Evolutionary conservation across 148 eudicot genomes (phyloP).

Genomic region (Rhododendron williamsianum): DNA sequence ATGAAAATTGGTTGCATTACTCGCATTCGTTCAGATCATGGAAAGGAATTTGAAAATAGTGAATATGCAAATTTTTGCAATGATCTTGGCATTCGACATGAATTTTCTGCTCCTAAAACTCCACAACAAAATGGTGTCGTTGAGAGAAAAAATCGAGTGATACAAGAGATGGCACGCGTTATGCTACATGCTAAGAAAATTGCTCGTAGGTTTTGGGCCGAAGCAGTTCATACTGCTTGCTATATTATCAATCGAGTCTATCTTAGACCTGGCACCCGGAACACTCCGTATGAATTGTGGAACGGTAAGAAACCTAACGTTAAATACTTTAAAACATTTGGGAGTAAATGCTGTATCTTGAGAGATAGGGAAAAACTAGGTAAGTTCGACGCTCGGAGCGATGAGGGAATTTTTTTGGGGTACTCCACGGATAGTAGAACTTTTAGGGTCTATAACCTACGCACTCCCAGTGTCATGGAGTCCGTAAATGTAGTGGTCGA

Average conservation of each 20-base stretch:
- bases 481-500: too few species aligned
- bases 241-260: not conserved
- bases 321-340: not conserved
- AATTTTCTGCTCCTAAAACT: not conserved
- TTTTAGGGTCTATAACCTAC: too few species aligned
- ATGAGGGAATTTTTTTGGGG: not conserved
- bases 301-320: not conserved
- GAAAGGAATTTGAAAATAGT: not conserved
- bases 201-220: too few species aligned
- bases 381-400: not conserved
- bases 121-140: not conserved
- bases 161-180: too few species aligned
- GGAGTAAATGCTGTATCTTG: not conserved
- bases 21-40: not conserved
- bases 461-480: too few species aligned
- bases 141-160: not conserved
- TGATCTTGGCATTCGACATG: not conserved
- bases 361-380: not conserved
- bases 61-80: not conserved
- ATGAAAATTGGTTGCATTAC: not conserved
- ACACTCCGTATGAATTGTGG: not conserved
- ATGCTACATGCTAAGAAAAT: too few species aligned
- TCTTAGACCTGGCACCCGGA: not conserved
- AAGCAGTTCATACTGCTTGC: too few species aligned
- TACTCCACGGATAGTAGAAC: not conserved